Evolutionary conservation across 73 alveolate species (phyloP), one percentile per base, ranked within the genome.

Genomic region (Halteria grandinella): DNA sequence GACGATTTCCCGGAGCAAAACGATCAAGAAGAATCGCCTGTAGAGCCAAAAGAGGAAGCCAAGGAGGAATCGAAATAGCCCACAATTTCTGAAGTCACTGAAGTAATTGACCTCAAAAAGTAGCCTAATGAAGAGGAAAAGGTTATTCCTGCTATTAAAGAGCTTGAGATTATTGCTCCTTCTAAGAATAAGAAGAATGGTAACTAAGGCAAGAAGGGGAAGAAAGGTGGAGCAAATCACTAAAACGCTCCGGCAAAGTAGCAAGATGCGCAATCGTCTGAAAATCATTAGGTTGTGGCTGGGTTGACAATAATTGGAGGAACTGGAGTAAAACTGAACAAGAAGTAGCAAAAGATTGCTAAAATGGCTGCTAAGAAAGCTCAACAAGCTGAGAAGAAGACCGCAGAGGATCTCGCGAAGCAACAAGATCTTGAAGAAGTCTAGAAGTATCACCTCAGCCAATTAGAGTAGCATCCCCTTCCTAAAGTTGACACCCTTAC

Each of bases 231-330:
- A 37, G 27, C 39, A 14, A 40, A 17, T 40, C 77, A 1, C 6
- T 12, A 60, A 40, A 60, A 40, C 15, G 20, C 47, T 36, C 60
- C 58, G 5, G 58, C 47, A 6, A 60, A 40, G 10, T 60, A 59
- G 48, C 37, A 60, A 6, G 20, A 60, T 25, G 58, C 43, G 23
- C 37, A 40, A 5, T 60, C n/a, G 27, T 25, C 73, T 7, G 73
- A 31, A n/a, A 57, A 57, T 8, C n/a, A 29, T 29, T 21, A 18
- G 4, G 39, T 15, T 3, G 59, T 18, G 24, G 51, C 37, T 34
- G 24, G 23, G 17, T 40, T 14, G 5, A 31, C 5, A 18, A 34
- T n/a, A 2, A 18, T n/a, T n/a, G 69, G 18, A 48, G 59, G 21
- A 48, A 48, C 21, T 48, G 34, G 6, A 48, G 21, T 48, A 48